Base-by-base conservation (phyloP, 2,329 filamentous ascomycete genomes). In the Tolypocladium paradoxum region DNA sequence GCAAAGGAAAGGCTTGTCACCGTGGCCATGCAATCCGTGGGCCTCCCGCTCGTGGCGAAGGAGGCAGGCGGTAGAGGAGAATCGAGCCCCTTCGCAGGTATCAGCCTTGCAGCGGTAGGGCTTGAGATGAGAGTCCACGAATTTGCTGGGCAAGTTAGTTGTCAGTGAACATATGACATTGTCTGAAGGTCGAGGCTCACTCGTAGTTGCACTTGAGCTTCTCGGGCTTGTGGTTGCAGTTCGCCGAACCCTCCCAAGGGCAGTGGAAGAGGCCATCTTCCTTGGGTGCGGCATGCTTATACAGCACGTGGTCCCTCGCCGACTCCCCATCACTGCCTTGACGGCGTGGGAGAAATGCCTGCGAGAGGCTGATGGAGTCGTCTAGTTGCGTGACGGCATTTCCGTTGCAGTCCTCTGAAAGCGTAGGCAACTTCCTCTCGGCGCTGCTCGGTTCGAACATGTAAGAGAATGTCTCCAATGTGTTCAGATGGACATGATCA, bases 191-290 rank as follows among this genome's bases (percentile, higher is more conserved):
- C 1, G 31, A n/a, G 37, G 49, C 89, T 81, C 85, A 95, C 91
- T 96, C 91, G 68, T 96, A 97, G 74, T 96, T 95, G 84, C 92
- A 96, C 82, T 96, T 96, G 62, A 97, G 87, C 76, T 95, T 93
- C 66, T 95, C 93, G 40, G 91, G 83, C 73, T 88, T 88, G 82
- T 96, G 92, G 70, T 82, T 87, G 81, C 92, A 97, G 65, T 68
- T 76, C 34, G 73, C 54, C 56, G 84, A 77, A 62, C 83, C 86
- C 68, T 87, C 84, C 77, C 87, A 93, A 6, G 92, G 92, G 77
- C 92, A 97, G 74, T 95, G 90, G 74, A 93, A 97, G 55, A 95
- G 81, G 65, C 90, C 90, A 70, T 96, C 89, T 35, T 77, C 68
- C 40, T 78, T 70, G 11, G 84, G 80, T 48, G 73, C 72, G 52